phyloP scores from a whole-genome alignment of 1,284 basidiomycete genomes.

The Ceratobasidium sp. region DNA sequence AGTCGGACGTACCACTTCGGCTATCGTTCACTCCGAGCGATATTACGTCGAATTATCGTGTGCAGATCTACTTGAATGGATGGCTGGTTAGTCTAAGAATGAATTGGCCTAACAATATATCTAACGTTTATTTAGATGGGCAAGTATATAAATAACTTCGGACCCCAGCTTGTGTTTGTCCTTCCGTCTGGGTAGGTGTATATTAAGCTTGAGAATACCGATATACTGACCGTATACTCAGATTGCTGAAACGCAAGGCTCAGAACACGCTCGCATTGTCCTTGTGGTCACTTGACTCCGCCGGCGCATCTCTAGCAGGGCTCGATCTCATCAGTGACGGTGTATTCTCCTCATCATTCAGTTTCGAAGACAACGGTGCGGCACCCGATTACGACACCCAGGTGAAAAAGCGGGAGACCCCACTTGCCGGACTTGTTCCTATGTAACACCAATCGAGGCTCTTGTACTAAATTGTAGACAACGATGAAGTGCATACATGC shows the following conservation, averaged over 20 bases:
- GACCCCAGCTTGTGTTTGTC: slow-evolving; percentile 65
- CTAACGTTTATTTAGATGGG: slow-evolving; percentile 54
- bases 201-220: background rate
- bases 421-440: background rate
- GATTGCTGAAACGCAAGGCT: slow-evolving; percentile 60
- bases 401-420: slow-evolving; percentile 17
- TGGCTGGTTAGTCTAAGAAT: slow-evolving; percentile 59
- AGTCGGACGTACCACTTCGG: slow-evolving; percentile 61
- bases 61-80: slow-evolving; percentile 67
- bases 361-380: slow-evolving; percentile 58
- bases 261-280: slow-evolving; percentile 64
- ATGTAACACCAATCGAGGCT: background rate
- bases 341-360: slow-evolving; percentile 59
- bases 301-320: slow-evolving; percentile 61
- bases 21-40: slow-evolving; percentile 62
- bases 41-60: slow-evolving; percentile 64
- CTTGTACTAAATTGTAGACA: background rate
- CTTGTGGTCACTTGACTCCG: slow-evolving; percentile 63
- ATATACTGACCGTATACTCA: slow-evolving; percentile 47
- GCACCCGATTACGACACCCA: slow-evolving; percentile 59
- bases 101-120: background rate
- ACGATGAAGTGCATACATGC: background rate
- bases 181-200: slow-evolving; percentile 62
- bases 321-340: slow-evolving; percentile 62
- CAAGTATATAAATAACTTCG: slow-evolving; percentile 67